phyloP scores from a whole-genome alignment of 208 protist genomes.

The Jaenimonas drosophilae region DNA sequence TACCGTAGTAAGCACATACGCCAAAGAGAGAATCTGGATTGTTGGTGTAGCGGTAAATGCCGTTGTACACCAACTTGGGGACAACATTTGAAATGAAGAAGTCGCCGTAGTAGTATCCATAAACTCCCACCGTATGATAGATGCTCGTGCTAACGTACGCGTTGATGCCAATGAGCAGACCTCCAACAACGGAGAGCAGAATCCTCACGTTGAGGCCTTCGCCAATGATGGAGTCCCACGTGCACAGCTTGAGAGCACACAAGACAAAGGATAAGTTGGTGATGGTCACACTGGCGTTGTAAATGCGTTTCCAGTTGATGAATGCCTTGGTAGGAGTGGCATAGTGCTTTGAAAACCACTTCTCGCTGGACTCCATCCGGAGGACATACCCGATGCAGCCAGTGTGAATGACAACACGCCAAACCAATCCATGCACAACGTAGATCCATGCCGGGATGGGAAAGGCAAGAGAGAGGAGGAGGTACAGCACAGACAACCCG shows the following conservation, averaged over 20 bases:
- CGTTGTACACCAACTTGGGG: conserved; percentile 78
- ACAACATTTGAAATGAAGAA: conserved; percentile 75
- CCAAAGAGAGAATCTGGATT: conserved; percentile 89
- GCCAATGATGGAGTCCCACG: conserved; percentile 8
- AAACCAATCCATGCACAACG: conserved; percentile 60
- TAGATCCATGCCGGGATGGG: conserved; percentile 36
- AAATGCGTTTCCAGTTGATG: conserved; percentile 87
- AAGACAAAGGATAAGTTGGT: conserved; percentile 39
- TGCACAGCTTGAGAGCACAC: conserved; percentile 32
- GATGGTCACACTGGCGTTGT: conserved; percentile 67
- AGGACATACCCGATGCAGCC: conserved; percentile 75
- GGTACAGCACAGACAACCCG: conserved; percentile 52
- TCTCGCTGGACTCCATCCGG: conserved; percentile 35
- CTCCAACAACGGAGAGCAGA: conserved; percentile 33
- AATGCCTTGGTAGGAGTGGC: conserved; percentile 60
- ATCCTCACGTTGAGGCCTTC: conserved; percentile 2
- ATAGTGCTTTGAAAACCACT: conserved; percentile 79
- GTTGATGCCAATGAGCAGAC: conserved; percentile 75
- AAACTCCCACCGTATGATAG: conserved; percentile 86
- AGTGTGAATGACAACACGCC: conserved; percentile 75
- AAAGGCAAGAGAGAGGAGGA: conserved; percentile 29
- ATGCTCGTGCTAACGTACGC: conserved; percentile 65
- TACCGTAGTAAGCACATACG: conserved; percentile 84
- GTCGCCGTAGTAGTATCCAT: conserved; percentile 92
- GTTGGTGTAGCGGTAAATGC: conserved; percentile 94